Conservation (phyloP, 2,329 filamentous ascomycete genomes). For the Aureobasidium musti region DNA sequence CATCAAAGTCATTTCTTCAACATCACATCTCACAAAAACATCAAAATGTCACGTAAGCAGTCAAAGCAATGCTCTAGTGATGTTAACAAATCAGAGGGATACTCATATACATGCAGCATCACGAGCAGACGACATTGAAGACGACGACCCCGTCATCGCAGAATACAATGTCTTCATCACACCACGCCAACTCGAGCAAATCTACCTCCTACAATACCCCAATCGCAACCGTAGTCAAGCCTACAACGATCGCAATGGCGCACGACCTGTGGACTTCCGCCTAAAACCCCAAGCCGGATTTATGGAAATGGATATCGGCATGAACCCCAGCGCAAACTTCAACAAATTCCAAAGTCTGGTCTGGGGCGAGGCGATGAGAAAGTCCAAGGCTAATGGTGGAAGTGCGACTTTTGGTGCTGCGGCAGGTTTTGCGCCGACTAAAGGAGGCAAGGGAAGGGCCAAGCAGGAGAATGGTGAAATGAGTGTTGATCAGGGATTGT, state of each 20-base stretch:
- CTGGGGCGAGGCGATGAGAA: slow-evolving; percentile 75
- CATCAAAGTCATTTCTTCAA: slow-evolving; percentile 14
- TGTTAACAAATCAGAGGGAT: neutral
- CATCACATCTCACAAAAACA: slow-evolving; percentile 24
- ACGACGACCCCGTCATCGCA: slow-evolving; percentile 52
- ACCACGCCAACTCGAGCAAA: slow-evolving; percentile 60
- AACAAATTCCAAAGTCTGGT: slow-evolving; percentile 78
- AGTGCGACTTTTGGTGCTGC: slow-evolving; percentile 51
- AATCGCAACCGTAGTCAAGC: slow-evolving; percentile 68
- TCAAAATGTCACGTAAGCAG: slow-evolving; percentile 34
- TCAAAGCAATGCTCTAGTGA: neutral
- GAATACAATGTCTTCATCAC: slow-evolving; percentile 86
- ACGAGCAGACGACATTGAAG: slow-evolving; percentile 30
- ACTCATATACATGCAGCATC: slow-evolving; percentile 11
- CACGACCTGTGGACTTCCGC: slow-evolving; percentile 70
- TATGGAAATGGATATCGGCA: slow-evolving; percentile 87
- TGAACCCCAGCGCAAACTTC: slow-evolving; percentile 73
- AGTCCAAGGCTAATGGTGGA: slow-evolving; percentile 44
- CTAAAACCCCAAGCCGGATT: slow-evolving; percentile 81
- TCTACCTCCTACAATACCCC: slow-evolving; percentile 84
- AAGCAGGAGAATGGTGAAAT: slow-evolving; percentile 52
- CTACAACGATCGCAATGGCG: slow-evolving; percentile 58
- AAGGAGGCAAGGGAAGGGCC: slow-evolving; percentile 30
- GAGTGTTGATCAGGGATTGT: slow-evolving; percentile 42
- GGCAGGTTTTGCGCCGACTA: slow-evolving; percentile 45